A percentile compares a stretch with the other conserved stretches of the same genome.
phyloP scores from a whole-genome alignment of 164 flowering plant genomes.

The Macadamia integrifolia region DNA sequence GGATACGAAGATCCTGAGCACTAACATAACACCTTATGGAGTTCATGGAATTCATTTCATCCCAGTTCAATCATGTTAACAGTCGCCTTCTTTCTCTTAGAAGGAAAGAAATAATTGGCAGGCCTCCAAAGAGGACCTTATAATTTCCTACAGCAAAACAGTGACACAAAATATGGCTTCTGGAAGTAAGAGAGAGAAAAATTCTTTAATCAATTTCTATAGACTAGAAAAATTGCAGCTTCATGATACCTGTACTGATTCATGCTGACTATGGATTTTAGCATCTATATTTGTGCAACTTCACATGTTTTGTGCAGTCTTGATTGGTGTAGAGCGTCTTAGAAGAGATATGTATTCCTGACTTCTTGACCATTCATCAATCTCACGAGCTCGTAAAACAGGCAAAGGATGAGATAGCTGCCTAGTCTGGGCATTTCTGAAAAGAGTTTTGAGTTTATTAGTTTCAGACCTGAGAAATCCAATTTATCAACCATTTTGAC shows the following conservation, averaged over 20 bases:
- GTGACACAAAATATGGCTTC: background rate
- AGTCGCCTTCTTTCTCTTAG: too few relatives aligned
- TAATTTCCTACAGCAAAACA: background rate
- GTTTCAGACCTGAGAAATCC: background rate
- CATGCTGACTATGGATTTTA: background rate
- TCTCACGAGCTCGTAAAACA: constrained; percentile 91
- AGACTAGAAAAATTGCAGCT: background rate
- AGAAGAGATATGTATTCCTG: constrained; percentile 58
- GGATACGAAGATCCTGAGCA: background rate
- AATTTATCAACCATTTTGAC: background rate
- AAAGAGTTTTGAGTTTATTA: constrained; percentile 7
- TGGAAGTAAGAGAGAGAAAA: background rate
- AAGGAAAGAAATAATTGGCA: too few relatives aligned
- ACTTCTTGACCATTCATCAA: constrained; percentile 95
- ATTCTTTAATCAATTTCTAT: background rate
- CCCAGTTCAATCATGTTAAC: too few relatives aligned
- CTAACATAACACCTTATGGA: background rate
- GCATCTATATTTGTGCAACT: background rate
- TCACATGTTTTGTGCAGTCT: constrained; percentile 23
- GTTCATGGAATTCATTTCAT: too few relatives aligned
- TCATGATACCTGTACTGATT: background rate
- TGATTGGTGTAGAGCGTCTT: constrained; percentile 38
- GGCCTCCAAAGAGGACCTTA: background rate
- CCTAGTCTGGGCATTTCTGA: constrained; percentile 94
- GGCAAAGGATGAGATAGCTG: constrained; percentile 98